Base-by-base conservation (phyloP, 495 filamentous ascomycete species). In the Penicillium fimorum region DNA sequence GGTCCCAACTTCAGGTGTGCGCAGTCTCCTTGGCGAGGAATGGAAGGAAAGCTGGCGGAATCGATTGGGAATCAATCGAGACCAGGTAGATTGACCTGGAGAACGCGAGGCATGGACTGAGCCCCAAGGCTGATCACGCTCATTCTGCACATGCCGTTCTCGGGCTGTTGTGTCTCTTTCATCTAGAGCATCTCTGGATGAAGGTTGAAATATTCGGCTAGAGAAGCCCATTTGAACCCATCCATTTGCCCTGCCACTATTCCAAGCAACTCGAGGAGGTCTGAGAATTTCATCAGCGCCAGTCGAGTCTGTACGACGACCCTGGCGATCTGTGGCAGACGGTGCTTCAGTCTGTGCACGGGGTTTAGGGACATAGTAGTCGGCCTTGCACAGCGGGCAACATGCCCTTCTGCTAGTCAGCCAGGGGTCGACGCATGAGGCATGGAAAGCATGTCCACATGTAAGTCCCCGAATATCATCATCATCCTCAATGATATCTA, bases 371-470 rank as follows among this genome's bases (percentile, higher is more conserved):
- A 89, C 84, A 69, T 95, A 97, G 71, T 97, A 98, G 60, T 97
- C 92, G 12, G 90, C 87, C 75, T 99, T 99, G 78, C 94, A 97
- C 43, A 97, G 83, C 47, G 95, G 95, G 70, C 95, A 99, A 71
- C 94, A 96, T 12, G 94, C 95, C 57, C 92, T 84, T 58, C 94
- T 81, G 63, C 84, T 90, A 1, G 94, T 98, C 50, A 98, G 76
- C 94, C 94, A 98, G 11, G 95, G 94, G 64, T 99, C 94, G 18
- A 99, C 81, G 71, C 94, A 99, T 22, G 82, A 83, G 45, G 90
- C 88, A 72, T 99, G 94, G 80, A 97, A 99, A 57, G 94, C 92
- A 70, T 97, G 95, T 32, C 92, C 92, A 64, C 94, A 97, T 40
- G 90, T 91, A 40, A 98, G 74, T 25, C 94, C 94, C 53, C 94